Evolutionary conservation across 2,329 filamentous ascomycete genomes (phyloP), one percentile per base, ranked within the genome.

Genomic region (Penicillium capsulatum): DNA sequence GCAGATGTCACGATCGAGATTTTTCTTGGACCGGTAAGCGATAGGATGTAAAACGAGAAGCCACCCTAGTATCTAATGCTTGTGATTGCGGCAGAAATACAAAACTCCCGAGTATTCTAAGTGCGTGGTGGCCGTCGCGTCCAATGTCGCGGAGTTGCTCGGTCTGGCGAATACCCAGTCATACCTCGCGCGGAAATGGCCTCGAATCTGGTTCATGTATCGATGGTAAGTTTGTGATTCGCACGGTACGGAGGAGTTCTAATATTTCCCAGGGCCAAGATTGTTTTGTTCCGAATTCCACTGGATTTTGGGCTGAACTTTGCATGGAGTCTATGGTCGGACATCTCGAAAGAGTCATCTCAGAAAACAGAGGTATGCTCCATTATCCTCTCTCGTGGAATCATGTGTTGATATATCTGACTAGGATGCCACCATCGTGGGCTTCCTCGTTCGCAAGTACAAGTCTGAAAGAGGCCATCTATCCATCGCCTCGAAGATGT

Each of bases 111-210:
- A 13, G 26, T 22, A 27, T 28, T 20, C 16, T 0, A 35, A 27
- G 11, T 26, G 19, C 13, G 33, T 35, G 4, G 14, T 27, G n/a
- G 14, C 22, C 15, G 10, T 35, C 7, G 33, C 33, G n/a, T 15
- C 22, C 15, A 22, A 35, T 15, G 17, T 35, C n/a, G 33, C 33
- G 8, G 33, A 35, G 33, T 20, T 35, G 7, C 17, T 35, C n/a
- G 33, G 33, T 3, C 19, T 35, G 8, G 22, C 16, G 19, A 19
- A 27, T 9, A 35, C 16, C 8, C 13, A 17, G 7, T 35, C 33
- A 6, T 35, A 11, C 15, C 20, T 35, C 5, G 33, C 19, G 2
- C 33, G 20, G n/a, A 35, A 26, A 7, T 10, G 14, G 3, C 15
- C 22, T 13, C 22, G 33, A 15, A 14, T 35, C 7, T 35, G 33